Percentiles rank a stretch among this genome's conserved stretches.
Evolutionary conservation across 2,329 filamentous ascomycete genomes (phyloP).

Genomic region (Furcasterigmium sp.): DNA sequence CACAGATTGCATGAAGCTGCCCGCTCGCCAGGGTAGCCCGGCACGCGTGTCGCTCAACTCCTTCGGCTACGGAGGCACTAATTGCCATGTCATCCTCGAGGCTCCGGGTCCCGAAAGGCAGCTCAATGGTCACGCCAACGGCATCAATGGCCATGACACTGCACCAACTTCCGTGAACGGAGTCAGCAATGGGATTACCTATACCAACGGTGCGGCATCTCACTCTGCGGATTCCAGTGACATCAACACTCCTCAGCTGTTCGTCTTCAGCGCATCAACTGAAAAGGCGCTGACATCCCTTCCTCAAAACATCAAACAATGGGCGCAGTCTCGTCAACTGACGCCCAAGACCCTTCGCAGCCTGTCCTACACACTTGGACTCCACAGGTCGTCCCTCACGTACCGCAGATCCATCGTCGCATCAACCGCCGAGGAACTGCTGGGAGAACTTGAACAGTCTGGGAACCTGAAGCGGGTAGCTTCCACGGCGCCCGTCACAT

Average conservation of each 20-base stretch:
- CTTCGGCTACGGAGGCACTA: slow-evolving; percentile 26
- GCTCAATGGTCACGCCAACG: too few relatives aligned
- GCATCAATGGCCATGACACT: too few relatives aligned
- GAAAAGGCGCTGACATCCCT: background rate
- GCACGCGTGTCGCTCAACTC: slow-evolving; percentile 4
- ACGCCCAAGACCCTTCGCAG: slow-evolving; percentile 13
- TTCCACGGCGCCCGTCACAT: slow-evolving; percentile 3
- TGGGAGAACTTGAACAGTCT: slow-evolving; percentile 8
- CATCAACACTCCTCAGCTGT: background rate
- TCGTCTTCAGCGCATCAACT: background rate
- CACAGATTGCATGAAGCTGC: too few relatives aligned
- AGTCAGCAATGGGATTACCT: too few relatives aligned
- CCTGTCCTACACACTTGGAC: slow-evolving; percentile 23
- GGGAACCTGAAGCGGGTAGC: too few relatives aligned
- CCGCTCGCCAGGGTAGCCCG: too few relatives aligned
- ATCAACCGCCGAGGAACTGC: background rate
- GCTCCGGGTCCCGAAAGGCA: too few relatives aligned
- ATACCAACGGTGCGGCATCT: too few relatives aligned
- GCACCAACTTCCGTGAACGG: too few relatives aligned
- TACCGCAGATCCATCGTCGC: slow-evolving; percentile 18
- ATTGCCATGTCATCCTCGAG: slow-evolving; percentile 13
- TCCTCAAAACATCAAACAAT: background rate
- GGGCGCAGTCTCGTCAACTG: slow-evolving; percentile 10
- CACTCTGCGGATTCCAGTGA: slow-evolving; percentile 2
- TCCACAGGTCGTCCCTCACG: slow-evolving; percentile 18